phyloP scores from a whole-genome alignment of 73 alveolate genomes.

The Paramecium sexaurelia region DNA sequence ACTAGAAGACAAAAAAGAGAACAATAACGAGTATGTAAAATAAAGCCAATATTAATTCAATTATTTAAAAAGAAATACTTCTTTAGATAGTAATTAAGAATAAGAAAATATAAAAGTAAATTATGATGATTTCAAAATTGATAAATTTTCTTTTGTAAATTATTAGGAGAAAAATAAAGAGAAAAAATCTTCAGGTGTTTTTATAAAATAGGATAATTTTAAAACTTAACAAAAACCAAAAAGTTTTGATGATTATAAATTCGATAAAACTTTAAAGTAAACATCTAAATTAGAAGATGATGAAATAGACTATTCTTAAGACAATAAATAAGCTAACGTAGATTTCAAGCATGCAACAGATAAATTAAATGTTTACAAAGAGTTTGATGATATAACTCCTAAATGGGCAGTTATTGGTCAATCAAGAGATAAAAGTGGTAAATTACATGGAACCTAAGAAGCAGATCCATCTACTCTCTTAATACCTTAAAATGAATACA shows the following conservation, averaged over 20 bases:
- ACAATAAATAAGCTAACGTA: background rate
- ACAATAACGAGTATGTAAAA: background rate
- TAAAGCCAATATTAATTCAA: background rate
- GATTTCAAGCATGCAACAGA: slow-evolving; percentile 6
- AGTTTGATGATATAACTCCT: slow-evolving; percentile 66
- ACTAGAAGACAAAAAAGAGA: background rate
- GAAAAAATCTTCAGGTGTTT: background rate
- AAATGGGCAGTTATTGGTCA: slow-evolving; percentile 47
- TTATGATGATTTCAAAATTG: background rate
- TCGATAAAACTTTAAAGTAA: background rate
- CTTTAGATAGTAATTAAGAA: background rate
- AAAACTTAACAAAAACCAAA: background rate
- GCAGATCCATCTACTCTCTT: slow-evolving; percentile 81
- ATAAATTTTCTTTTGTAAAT: background rate
- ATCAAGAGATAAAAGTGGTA: slow-evolving; percentile 72
- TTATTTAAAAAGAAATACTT: background rate
- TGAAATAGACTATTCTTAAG: background rate
- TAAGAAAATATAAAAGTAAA: background rate
- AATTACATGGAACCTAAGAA: slow-evolving; percentile 70
- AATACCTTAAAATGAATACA: slow-evolving; percentile 73
- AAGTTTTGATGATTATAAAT: background rate
- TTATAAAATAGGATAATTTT: background rate
- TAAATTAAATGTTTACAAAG: slow-evolving; percentile 5
- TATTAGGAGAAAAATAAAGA: background rate
- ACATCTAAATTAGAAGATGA: background rate